Conservation (phyloP, 208 protist species). For the Acanthamoeba lenticulata region DNA sequence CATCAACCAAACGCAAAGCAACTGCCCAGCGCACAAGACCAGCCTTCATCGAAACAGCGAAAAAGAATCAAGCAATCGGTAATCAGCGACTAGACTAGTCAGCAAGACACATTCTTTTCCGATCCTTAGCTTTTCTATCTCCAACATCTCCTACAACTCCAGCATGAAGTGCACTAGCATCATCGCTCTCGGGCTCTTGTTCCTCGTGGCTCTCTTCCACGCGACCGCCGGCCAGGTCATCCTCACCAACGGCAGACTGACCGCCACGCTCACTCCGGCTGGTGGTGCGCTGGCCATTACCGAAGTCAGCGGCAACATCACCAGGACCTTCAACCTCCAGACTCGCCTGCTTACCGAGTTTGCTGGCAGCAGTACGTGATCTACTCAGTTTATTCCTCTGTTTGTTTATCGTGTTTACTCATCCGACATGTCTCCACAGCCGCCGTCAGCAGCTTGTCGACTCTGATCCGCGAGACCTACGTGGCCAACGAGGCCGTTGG, state of each 20-base stretch:
- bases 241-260: neutral
- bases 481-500: neutral
- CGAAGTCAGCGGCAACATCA: neutral
- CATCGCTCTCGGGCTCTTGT: neutral
- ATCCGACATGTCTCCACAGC: neutral
- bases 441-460: neutral
- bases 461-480: neutral
- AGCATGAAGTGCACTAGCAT: neutral
- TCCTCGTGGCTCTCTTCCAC: neutral
- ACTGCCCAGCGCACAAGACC: too few relatives aligned
- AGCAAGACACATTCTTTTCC: too few relatives aligned
- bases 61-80: neutral
- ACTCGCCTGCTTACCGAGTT: neutral
- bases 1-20: neutral
- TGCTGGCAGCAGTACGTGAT: neutral
- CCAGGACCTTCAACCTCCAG: neutral
- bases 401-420: neutral
- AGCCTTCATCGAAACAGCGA: too few relatives aligned
- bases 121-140: too few relatives aligned
- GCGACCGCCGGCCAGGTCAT: neutral
- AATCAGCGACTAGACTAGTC: too few relatives aligned
- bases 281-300: neutral
- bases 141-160: neutral
- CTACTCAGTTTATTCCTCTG: neutral
- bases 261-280: neutral